Percentiles rank a stretch among this genome's conserved stretches.
Evolutionary conservation across 2,329 filamentous ascomycete species (phyloP).

Genomic region (Chrysoporthe deuterocubensis): DNA sequence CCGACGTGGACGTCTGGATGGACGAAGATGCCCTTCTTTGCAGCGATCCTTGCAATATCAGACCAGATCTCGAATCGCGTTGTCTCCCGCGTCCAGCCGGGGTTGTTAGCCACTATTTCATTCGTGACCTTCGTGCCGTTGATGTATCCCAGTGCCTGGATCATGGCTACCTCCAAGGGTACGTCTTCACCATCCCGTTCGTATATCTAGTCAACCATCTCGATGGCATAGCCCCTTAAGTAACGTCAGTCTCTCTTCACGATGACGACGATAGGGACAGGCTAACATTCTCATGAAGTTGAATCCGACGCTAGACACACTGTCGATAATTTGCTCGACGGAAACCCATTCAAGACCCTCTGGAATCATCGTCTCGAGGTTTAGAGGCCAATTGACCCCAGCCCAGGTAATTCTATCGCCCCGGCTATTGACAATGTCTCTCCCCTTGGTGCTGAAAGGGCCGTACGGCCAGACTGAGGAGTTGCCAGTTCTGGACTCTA

Average conservation of each 20-base stretch:
- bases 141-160: conserved; percentile 46
- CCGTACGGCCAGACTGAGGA: conserved; percentile 42
- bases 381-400: conserved; percentile 44
- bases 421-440: conserved; percentile 43
- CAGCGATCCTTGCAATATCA: conserved; percentile 41
- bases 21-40: conserved; percentile 42
- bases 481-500: conserved; percentile 33
- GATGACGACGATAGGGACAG: neutral
- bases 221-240: conserved; percentile 52
- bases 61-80: conserved; percentile 50
- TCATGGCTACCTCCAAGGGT: conserved; percentile 43
- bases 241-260: neutral
- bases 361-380: conserved; percentile 57
- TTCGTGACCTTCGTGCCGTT: conserved; percentile 53
- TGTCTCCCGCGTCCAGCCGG: conserved; percentile 50
- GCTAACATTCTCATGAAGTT: conserved; percentile 57
- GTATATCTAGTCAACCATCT: conserved; percentile 57
- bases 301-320: conserved; percentile 54
- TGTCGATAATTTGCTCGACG: conserved; percentile 51
- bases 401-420: conserved; percentile 43
- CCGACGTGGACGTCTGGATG: conserved; percentile 47
- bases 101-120: conserved; percentile 54
- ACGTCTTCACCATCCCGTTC: conserved; percentile 45
- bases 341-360: conserved; percentile 60
- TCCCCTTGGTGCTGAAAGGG: conserved; percentile 43